Percentiles rank a stretch among this genome's conserved stretches.
Conservation (phyloP, 2,329 filamentous ascomycete species). For the Helminthosporium solani region DNA sequence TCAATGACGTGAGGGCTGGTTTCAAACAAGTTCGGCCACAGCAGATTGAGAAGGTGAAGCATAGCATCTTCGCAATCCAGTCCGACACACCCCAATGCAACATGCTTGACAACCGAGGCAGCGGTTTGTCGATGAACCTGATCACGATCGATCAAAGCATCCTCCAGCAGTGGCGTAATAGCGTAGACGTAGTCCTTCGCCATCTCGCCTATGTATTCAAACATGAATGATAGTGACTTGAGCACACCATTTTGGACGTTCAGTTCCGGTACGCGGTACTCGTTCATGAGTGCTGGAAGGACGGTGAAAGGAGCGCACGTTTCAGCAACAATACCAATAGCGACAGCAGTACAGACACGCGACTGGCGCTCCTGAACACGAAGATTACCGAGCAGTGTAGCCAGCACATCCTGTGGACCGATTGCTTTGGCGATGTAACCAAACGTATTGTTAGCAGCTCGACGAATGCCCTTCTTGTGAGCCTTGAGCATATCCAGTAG, state of each 20-base stretch:
- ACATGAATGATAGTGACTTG: slow-evolving; percentile 94
- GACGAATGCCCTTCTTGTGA: slow-evolving; percentile 98
- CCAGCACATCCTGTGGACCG: slow-evolving; percentile 93
- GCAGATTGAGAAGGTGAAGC: slow-evolving; percentile 92
- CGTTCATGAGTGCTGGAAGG: slow-evolving; percentile 98
- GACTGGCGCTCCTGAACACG: slow-evolving; percentile 97
- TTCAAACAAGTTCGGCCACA: slow-evolving; percentile 97
- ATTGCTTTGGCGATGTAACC: slow-evolving; percentile 99
- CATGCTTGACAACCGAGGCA: slow-evolving; percentile 95
- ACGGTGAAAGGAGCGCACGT: slow-evolving; percentile 98
- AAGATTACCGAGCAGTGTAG: slow-evolving; percentile 93
- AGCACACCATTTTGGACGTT: slow-evolving; percentile 99
- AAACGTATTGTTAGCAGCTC: slow-evolving; percentile 98
- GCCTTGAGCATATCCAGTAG: slow-evolving; percentile 98
- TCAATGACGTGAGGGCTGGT: slow-evolving; percentile 98
- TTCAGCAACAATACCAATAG: slow-evolving; percentile 97
- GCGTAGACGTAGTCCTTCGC: slow-evolving; percentile 99
- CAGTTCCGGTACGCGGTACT: slow-evolving; percentile 95
- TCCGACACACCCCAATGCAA: slow-evolving; percentile 94
- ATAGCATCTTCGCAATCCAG: slow-evolving; percentile 98
- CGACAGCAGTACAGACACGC: slow-evolving; percentile 96
- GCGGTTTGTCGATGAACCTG: slow-evolving; percentile 98
- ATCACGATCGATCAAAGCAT: slow-evolving; percentile 95
- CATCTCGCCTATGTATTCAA: slow-evolving; percentile 99
- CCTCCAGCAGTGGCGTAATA: slow-evolving; percentile 90